A percentile compares a stretch with the other conserved stretches of the same genome.
Evolutionary conservation across 768 basidiomycete genomes (phyloP).

Genomic region (Daedaleopsis nitida): DNA sequence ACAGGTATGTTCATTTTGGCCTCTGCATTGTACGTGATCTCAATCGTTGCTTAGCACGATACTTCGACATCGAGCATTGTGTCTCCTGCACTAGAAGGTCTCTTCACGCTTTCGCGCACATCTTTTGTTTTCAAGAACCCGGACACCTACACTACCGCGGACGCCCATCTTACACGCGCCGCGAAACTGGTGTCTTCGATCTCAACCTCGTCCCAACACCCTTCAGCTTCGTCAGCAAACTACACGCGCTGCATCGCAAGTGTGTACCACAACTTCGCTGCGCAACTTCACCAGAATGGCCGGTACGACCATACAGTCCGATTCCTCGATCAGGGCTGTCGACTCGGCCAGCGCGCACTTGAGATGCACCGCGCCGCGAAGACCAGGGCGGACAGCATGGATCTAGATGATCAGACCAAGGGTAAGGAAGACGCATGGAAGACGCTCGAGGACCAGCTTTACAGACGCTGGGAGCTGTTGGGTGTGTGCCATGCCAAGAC

Average conservation of each 20-base stretch:
- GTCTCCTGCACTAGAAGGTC: conserved; percentile 53
- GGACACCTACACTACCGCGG: conserved; percentile 47
- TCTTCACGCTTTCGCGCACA: conserved; percentile 55
- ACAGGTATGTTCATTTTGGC: conserved; percentile 29
- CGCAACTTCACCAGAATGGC: conserved; percentile 66
- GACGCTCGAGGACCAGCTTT: conserved; percentile 64
- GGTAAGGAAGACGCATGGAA: conserved; percentile 48
- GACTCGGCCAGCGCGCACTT: conserved; percentile 49
- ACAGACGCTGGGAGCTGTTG: conserved; percentile 78
- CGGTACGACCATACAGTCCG: conserved; percentile 64
- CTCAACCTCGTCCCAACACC: neutral
- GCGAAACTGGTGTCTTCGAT: conserved; percentile 26
- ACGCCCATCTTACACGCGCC: conserved; percentile 51
- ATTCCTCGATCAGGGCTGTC: conserved; percentile 66
- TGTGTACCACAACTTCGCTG: conserved; percentile 69
- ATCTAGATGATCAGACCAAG: conserved; percentile 27
- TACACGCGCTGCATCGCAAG: conserved; percentile 71
- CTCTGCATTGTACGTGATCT: neutral
- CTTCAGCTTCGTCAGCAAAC: conserved; percentile 40
- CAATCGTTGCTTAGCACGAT: neutral
- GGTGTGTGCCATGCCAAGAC: conserved; percentile 78
- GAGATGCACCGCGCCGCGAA: conserved; percentile 10
- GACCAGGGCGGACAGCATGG: neutral
- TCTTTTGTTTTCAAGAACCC: conserved; percentile 42
- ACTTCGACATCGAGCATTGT: conserved; percentile 25